phyloP scores from a whole-genome alignment of 208 protist genomes.

The Leishmania arabica region DNA sequence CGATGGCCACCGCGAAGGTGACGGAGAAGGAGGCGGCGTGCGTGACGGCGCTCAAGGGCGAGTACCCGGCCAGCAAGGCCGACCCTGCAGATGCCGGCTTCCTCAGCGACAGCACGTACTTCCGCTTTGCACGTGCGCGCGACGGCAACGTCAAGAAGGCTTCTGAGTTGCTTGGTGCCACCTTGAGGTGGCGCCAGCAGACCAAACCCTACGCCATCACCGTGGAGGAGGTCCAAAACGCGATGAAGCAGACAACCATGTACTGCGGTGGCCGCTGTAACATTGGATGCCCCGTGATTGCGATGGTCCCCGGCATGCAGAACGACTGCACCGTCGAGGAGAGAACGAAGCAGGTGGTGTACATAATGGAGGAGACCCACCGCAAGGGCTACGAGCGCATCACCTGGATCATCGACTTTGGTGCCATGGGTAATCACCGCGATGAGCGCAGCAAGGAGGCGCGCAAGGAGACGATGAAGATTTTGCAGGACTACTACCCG shows the following conservation, averaged over 20 bases:
- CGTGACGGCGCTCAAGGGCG: slow-evolving; percentile 35
- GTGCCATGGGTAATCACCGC: slow-evolving; percentile 56
- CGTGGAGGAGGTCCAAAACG: slow-evolving; percentile 29
- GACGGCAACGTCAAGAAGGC: slow-evolving; percentile 50
- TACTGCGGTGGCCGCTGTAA: slow-evolving; percentile 44
- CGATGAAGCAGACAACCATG: slow-evolving; percentile 50
- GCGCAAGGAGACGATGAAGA: slow-evolving; percentile 61
- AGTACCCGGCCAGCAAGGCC: slow-evolving; percentile 32
- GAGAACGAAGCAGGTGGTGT: slow-evolving; percentile 57
- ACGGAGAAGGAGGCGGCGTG: slow-evolving; percentile 48
- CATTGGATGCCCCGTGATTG: slow-evolving; percentile 45
- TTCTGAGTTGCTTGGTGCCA: slow-evolving; percentile 38
- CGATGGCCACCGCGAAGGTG: slow-evolving; percentile 20
- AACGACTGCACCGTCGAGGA: slow-evolving; percentile 54
- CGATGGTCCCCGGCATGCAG: slow-evolving; percentile 56
- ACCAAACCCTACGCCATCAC: slow-evolving; percentile 58
- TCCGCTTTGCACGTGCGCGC: slow-evolving; percentile 62
- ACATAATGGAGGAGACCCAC: slow-evolving; percentile 66
- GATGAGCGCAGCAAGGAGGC: slow-evolving; percentile 41
- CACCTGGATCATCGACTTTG: slow-evolving; percentile 75
- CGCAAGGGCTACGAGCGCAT: slow-evolving; percentile 63
- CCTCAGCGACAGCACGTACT: slow-evolving; percentile 53
- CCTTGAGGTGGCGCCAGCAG: slow-evolving; percentile 57
- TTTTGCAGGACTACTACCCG: slow-evolving; percentile 75
- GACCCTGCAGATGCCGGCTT: slow-evolving; percentile 51